Evolutionary conservation across 495 filamentous ascomycete species (phyloP), one percentile per base, ranked within the genome.

Genomic region (Xylaria scruposa): DNA sequence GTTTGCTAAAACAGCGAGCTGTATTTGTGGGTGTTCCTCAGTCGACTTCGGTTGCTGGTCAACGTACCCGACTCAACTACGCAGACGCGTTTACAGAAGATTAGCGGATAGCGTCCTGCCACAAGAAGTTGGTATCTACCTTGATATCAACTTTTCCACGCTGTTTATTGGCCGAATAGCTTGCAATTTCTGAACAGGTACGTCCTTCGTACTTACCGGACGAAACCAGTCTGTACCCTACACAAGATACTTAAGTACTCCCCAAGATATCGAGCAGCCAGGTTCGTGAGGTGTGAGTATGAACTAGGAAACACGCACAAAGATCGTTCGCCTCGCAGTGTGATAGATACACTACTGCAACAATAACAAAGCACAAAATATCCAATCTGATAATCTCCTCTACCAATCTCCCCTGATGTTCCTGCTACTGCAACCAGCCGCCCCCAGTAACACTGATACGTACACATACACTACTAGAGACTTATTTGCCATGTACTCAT

Each of bases 1-100:
- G 58, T 62, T 62, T 62, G 68, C 26, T 26, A 61, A 60, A 62
- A 17, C n/a, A 59, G 38, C 38, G 7, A 54, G 47, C 29, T 33
- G 59, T 59, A 71, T 77, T 72, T 74, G 70, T 69, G 68, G 51
- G 42, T 54, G 58, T 63, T 24, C 58, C 73, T 53, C 68, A 61
- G 21, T 69, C 65, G 38, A 69, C 31, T 24, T 54, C 33, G 31
- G 68, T 70, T 64, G 59, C 46, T 40, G 69, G 69, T 65, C 69
- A 46, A 71, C 58, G 44, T 13, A 26, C 7, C 29, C 59, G 38
- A 24, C 33, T 62, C 26, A 21, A 36, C 54, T 62, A 17, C 36
- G 59, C 54, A 33, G 36, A 47, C 53, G 51, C 40, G 53, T 56
- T 4, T 49, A 46, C 31, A 51, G 44, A 47, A 17, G 56, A 21